Percentiles rank a stretch among this genome's conserved stretches.
These are phyloP conservation scores for Colletotrichum sojae DNA, from an alignment of 2,329 filamentous ascomycete species.

Conservation along the genomic window DNA sequence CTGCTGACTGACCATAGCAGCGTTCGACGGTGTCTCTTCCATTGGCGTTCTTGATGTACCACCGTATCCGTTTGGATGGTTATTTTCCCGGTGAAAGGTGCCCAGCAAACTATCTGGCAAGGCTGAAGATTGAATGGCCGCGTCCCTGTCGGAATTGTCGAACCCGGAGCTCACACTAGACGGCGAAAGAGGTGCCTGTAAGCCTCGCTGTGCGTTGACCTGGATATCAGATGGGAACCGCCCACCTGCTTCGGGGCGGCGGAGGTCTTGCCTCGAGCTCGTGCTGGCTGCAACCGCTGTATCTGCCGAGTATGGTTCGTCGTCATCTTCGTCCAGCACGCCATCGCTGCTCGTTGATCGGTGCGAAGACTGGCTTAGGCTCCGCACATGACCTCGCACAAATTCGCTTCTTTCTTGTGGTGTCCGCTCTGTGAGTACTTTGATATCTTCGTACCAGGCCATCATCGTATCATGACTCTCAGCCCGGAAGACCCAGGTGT, in stretches of 20 bases:
- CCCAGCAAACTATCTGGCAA: constrained; percentile 53
- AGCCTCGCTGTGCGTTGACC: constrained; percentile 82
- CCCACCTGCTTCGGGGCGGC: constrained; percentile 91
- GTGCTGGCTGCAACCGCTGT: constrained; percentile 68
- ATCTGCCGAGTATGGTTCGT: constrained; percentile 72
- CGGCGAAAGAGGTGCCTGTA: constrained; percentile 83
- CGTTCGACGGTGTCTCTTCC: constrained; percentile 65
- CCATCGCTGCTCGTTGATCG: constrained; percentile 80
- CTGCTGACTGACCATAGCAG: constrained; percentile 64
- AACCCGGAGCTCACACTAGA: constrained; percentile 84
- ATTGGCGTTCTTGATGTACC: constrained; percentile 61
- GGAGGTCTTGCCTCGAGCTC: constrained; percentile 66
- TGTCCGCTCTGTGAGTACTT: constrained; percentile 87
- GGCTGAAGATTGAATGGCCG: constrained; percentile 71
- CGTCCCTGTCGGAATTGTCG: constrained; percentile 64
- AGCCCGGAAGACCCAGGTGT: constrained; percentile 80
- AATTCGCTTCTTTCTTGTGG: constrained; percentile 91
- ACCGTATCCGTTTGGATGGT: constrained; percentile 56
- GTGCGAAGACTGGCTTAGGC: constrained; percentile 77
- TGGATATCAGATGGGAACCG: constrained; percentile 96
- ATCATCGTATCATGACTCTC: constrained; percentile 93
- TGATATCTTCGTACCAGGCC: constrained; percentile 96
- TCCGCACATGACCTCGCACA: constrained; percentile 85
- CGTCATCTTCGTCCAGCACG: constrained; percentile 81
- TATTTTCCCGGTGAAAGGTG: background rate